phyloP scores from a whole-genome alignment of 2,329 filamentous ascomycete species.

The Aspergillus latus region DNA sequence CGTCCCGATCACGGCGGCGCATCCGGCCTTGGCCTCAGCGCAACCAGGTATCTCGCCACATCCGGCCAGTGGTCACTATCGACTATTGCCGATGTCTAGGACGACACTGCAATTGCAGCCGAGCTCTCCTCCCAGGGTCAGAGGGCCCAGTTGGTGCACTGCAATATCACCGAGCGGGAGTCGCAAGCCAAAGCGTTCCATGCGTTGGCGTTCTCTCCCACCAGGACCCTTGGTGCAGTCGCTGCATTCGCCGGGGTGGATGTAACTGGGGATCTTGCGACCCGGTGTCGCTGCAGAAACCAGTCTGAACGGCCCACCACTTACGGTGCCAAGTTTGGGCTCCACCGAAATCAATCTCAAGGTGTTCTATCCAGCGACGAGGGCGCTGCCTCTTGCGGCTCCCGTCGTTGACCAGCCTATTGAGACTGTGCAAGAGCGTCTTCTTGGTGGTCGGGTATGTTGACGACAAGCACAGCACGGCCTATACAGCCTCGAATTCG shows the following conservation, averaged over 20 bases:
- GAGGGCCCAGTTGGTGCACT: not conserved
- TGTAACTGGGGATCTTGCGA: not conserved
- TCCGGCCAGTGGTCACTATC: not conserved
- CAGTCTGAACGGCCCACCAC: not conserved
- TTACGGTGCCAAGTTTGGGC: not conserved
- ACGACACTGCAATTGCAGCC: not conserved
- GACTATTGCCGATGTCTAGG: not conserved
- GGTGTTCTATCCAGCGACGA: not conserved
- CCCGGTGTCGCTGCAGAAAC: not conserved
- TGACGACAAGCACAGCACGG: not conserved
- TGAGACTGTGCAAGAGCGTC: not conserved
- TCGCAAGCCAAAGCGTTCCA: not conserved
- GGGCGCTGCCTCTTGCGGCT: not conserved
- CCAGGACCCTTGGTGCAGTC: not conserved
- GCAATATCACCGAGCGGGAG: not conserved
- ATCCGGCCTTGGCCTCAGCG: not conserved
- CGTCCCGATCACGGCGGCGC: not conserved
- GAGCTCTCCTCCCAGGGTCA: not conserved
- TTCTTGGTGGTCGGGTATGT: not conserved
- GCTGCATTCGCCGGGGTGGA: not conserved
- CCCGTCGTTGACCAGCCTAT: no score
- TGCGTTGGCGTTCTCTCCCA: not conserved
- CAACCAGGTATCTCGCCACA: not conserved
- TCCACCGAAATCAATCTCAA: not conserved
- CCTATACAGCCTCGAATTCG: slow-evolving; percentile 1